Evolutionary conservation across 2,329 filamentous ascomycete genomes (phyloP).

Genomic region (Metarhizium brunneum): DNA sequence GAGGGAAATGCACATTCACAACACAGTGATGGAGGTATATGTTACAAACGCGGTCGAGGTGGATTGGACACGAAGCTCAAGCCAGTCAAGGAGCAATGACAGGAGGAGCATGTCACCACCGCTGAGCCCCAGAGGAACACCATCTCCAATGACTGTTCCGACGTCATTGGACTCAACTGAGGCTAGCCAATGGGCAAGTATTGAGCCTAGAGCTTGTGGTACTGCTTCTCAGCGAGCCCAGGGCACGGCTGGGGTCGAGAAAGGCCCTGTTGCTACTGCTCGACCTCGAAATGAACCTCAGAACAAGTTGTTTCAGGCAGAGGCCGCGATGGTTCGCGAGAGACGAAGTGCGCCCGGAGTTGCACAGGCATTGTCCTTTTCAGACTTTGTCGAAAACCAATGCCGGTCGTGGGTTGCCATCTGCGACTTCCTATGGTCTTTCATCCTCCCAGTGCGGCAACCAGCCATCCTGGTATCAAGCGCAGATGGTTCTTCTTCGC

Average conservation of each 20-base stretch:
- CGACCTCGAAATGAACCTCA: background rate
- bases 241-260: background rate
- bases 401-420: background rate
- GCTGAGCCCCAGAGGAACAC: background rate
- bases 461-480: background rate
- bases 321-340: background rate
- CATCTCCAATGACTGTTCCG: background rate
- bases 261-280: background rate
- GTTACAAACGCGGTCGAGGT: background rate
- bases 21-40: background rate
- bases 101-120: background rate
- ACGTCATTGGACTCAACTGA: background rate
- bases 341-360: background rate
- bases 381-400: background rate
- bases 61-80: background rate
- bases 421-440: background rate
- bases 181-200: background rate
- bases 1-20: background rate
- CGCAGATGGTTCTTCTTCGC: background rate
- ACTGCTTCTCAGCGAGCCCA: too few species aligned
- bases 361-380: background rate
- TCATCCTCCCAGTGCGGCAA: background rate
- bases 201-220: background rate
- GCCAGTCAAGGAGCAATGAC: background rate
- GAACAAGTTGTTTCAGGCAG: background rate